Conservation (phyloP, 257 asterid species). For the Osmanthus fragrans region DNA sequence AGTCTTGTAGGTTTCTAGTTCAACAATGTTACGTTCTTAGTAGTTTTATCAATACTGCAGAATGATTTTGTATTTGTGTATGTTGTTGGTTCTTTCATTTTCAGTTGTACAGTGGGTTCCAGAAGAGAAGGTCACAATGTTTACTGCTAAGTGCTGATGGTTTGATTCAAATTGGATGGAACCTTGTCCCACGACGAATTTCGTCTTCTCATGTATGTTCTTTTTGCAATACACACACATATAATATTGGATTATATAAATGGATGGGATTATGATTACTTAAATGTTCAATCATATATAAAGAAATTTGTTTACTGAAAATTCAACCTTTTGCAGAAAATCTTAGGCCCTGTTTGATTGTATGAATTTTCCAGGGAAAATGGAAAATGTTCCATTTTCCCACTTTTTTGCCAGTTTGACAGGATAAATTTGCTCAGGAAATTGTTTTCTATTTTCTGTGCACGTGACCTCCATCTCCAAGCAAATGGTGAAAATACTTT, state of each 20-base stretch:
- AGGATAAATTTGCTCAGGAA: too few relatives aligned
- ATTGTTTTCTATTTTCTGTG: too few relatives aligned
- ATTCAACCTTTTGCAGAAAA: background rate
- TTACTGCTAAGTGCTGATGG: slow-evolving; percentile 97
- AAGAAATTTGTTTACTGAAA: background rate
- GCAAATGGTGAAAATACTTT: too few relatives aligned
- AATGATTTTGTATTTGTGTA: background rate
- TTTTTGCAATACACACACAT: background rate
- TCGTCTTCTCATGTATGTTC: slow-evolving; percentile 62
- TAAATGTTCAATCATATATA: background rate
- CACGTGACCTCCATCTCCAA: too few relatives aligned
- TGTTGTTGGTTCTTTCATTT: slow-evolving; percentile 6
- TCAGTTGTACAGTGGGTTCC: slow-evolving; percentile 85
- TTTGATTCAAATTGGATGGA: slow-evolving; percentile 86
- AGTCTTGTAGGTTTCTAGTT: background rate
- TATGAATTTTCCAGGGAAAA: too few relatives aligned
- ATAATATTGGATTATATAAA: background rate
- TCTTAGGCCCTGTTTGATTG: too few relatives aligned
- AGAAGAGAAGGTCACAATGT: slow-evolving; percentile 78
- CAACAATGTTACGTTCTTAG: background rate
- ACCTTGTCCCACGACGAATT: slow-evolving; percentile 71
- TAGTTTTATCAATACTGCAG: background rate
- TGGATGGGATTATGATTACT: background rate
- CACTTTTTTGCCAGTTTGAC: too few relatives aligned
- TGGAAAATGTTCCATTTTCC: too few relatives aligned